These are phyloP conservation scores for Reutealis trisperma DNA, from an alignment of 345 rosid genomes.

Conservation along the genomic window DNA sequence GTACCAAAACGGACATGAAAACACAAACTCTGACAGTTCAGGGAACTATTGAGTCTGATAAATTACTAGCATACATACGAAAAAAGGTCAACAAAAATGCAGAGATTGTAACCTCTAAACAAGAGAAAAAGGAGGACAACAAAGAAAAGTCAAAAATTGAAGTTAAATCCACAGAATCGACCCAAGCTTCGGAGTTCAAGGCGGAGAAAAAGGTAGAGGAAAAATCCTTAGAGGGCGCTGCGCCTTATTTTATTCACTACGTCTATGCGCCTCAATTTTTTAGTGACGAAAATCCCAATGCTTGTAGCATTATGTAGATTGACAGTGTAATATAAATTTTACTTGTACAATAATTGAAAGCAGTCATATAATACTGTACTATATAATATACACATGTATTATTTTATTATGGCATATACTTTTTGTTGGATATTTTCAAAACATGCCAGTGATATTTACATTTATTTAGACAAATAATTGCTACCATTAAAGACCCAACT, in stretches of 20 bases:
- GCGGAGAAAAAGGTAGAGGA: constrained; percentile 46
- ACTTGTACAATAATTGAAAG: too few species aligned
- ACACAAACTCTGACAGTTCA: constrained; percentile 67
- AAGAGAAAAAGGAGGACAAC: constrained; percentile 21
- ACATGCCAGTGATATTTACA: too few species aligned
- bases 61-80: constrained; percentile 50
- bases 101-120: constrained; percentile 53
- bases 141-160: constrained; percentile 29
- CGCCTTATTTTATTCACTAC: constrained; percentile 73
- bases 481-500: too few species aligned
- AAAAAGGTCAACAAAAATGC: constrained; percentile 70
- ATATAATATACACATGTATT: too few species aligned
- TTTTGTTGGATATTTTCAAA: too few species aligned
- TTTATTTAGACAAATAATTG: too few species aligned
- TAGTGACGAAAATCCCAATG: constrained; percentile 89
- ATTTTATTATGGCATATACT: too few species aligned
- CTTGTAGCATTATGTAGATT: constrained; percentile 56
- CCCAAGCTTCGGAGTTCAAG: constrained; percentile 32
- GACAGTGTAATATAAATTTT: too few species aligned
- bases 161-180: too few species aligned
- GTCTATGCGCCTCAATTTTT: constrained; percentile 81
- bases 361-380: too few species aligned
- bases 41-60: constrained; percentile 62
- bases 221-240: constrained; percentile 45
- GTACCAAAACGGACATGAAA: constrained; percentile 63